Base-by-base conservation (phyloP, 2,329 filamentous ascomycete species). In the Cercospora sp. region DNA sequence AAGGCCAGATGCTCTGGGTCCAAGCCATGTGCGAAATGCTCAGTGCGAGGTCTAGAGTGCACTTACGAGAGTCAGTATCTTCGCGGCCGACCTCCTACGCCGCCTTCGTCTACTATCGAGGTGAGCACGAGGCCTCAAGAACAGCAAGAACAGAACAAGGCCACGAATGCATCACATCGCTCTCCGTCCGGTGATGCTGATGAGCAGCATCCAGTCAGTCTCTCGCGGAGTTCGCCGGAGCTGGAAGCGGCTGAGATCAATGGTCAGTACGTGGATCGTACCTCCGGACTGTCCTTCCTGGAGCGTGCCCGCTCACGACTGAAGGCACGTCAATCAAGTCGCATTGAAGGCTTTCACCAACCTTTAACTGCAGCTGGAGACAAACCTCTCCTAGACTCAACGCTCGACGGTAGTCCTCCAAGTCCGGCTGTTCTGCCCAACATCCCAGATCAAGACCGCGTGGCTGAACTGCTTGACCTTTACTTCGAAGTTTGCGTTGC, bases 401-500 rank as follows among this genome's bases (percentile, higher is more conserved):
- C 20, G 16, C 20, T 26, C 6, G 20, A 53, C 13, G 48, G 20
- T 16, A 23, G 10, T 26, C 23, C 18, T 23, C 28, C 20, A 23
- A 16, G 48, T 13, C 18, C 48, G 8, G 20, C 12, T 3, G 48
- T 53, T 8, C 5, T 53, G 9, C 48, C 48, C 10, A 53, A 26
- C 20, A 53, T 53, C 5, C 48, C 48, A 23, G 48, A 28, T 53
- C 48, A 13, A 26, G 18, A 26, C 10, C 64, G 82, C 55, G 78
- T 82, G 36, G 63, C 78, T 75, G 80, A 82, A 23, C 73, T 87
- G 2, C 77, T 88, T 4, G 79, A 81, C 7, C 78, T 86, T 6
- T 89, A 88, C 64, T 89, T 89, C 69, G 86, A 88, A 58, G 86
- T 86, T 66, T 87, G 85, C 6, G 85, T 87, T 20, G 85, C 87